phyloP scores from a whole-genome alignment of 2,329 filamentous ascomycete species.

The Malbranchea cinnamomea region DNA sequence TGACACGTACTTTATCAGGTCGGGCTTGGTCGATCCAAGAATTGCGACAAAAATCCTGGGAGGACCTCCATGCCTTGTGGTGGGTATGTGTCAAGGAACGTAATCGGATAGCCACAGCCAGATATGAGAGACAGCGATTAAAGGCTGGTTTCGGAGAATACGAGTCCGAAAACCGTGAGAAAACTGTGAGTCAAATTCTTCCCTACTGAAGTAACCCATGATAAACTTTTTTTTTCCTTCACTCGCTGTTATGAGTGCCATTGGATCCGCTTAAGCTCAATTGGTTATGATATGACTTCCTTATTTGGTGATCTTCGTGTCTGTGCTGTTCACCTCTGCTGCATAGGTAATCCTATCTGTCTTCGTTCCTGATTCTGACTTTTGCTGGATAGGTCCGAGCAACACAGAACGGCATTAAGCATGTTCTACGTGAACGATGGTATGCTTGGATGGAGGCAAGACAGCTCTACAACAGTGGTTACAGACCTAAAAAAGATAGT shows the following conservation, averaged over 20 bases:
- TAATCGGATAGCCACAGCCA: constrained; percentile 73
- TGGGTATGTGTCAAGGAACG: constrained; percentile 87
- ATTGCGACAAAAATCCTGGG: constrained; percentile 78
- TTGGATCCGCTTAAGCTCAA: constrained; percentile 15
- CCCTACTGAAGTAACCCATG: constrained; percentile 2
- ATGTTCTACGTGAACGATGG: constrained; percentile 71
- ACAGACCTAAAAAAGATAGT: constrained; percentile 19
- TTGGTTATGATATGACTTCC: constrained; percentile 11
- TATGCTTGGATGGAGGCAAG: constrained; percentile 54
- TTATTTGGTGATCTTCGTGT: constrained; percentile 1
- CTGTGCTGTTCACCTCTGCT: not conserved
- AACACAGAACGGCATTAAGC: constrained; percentile 73
- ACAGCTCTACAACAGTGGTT: constrained; percentile 21
- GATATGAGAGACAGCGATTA: constrained; percentile 50
- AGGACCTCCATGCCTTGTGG: constrained; percentile 83
- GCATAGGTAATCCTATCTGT: no score
- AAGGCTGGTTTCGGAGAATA: constrained; percentile 58
- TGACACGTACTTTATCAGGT: constrained; percentile 36
- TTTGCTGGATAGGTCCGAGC: constrained; percentile 44
- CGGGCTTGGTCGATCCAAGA: constrained; percentile 75
- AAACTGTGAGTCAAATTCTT: constrained; percentile 40
- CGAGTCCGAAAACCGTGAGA: constrained; percentile 50
- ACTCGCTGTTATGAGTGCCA: constrained; percentile 19
- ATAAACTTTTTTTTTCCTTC: constrained; percentile 10
- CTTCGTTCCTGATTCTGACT: not conserved